Evolutionary conservation across 208 protist genomes (phyloP).

Genomic region (Leishmania major): DNA sequence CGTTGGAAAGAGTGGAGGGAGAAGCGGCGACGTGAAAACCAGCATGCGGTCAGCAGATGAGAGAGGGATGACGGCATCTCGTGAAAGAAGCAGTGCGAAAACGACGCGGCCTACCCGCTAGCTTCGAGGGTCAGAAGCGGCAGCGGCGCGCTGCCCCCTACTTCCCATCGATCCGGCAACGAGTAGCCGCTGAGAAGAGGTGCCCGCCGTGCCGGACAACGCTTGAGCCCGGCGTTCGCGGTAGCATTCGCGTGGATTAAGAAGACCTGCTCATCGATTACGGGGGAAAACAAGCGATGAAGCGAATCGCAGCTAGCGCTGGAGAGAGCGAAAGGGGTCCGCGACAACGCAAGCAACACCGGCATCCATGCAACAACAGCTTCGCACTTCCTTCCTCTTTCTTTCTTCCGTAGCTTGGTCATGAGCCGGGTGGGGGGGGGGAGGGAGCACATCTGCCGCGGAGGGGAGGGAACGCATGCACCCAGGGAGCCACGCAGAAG

Average conservation of each 20-base stretch:
- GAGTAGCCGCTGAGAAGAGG: not conserved
- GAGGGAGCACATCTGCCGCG: not conserved
- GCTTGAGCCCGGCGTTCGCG: not conserved
- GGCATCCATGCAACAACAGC: not conserved
- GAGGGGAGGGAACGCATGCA: not conserved
- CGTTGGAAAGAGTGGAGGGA: not conserved
- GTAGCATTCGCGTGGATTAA: not conserved
- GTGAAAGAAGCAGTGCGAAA: not conserved
- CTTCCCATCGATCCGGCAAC: too few relatives aligned
- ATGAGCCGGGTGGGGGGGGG: not conserved
- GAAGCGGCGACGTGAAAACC: not conserved
- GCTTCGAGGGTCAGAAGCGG: not conserved
- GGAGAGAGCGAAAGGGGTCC: not conserved
- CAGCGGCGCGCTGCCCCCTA: not conserved
- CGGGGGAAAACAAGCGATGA: not conserved
- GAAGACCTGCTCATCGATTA: too few relatives aligned
- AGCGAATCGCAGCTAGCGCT: slow-evolving; percentile 1
- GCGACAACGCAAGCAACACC: not conserved
- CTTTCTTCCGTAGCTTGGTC: not conserved
- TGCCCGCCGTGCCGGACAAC: not conserved
- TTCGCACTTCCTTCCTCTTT: not conserved
- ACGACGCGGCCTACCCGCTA: not conserved
- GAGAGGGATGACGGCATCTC: too few relatives aligned
- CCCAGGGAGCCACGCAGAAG: not conserved
- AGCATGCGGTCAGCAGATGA: too few relatives aligned